Percentiles rank a stretch among this genome's conserved stretches.
These are phyloP conservation scores for Apiospora malaysiana DNA, from an alignment of 2,329 filamentous ascomycete species.

Conservation along the genomic window DNA sequence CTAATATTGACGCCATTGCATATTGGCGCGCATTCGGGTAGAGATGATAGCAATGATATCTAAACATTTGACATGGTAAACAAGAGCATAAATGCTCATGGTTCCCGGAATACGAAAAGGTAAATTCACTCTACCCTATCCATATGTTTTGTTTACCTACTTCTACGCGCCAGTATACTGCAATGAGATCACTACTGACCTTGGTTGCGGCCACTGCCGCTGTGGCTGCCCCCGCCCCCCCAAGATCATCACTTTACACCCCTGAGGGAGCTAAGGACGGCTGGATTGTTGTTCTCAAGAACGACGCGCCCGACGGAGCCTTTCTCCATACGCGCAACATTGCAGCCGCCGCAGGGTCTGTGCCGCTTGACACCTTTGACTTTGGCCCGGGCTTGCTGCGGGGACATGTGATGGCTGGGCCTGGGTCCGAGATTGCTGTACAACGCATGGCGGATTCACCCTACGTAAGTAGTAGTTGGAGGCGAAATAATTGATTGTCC, in stretches of 20 bases:
- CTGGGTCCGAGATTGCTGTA: background rate
- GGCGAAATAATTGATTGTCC: background rate
- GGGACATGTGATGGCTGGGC: background rate
- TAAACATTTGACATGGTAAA: background rate
- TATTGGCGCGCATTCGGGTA: background rate
- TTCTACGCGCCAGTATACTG: background rate
- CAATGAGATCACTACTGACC: background rate
- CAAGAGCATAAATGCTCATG: background rate
- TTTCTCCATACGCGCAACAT: background rate
- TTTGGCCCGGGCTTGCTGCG: background rate
- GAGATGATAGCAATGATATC: background rate
- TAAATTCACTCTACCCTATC: no score
- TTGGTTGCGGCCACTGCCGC: background rate
- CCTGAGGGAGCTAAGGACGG: background rate
- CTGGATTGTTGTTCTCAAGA: constrained; percentile 8
- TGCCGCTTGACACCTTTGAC: background rate
- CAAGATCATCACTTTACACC: background rate
- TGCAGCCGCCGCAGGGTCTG: background rate
- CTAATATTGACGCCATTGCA: background rate
- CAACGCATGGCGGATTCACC: background rate
- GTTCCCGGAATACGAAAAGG: background rate
- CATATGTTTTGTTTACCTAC: no score
- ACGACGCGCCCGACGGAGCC: background rate
- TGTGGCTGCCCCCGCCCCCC: background rate
- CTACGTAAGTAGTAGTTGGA: background rate